Percentiles rank a stretch among this genome's conserved stretches.
Evolutionary conservation across 768 basidiomycete species (phyloP).

Genomic region (Phanerochaete sordida): DNA sequence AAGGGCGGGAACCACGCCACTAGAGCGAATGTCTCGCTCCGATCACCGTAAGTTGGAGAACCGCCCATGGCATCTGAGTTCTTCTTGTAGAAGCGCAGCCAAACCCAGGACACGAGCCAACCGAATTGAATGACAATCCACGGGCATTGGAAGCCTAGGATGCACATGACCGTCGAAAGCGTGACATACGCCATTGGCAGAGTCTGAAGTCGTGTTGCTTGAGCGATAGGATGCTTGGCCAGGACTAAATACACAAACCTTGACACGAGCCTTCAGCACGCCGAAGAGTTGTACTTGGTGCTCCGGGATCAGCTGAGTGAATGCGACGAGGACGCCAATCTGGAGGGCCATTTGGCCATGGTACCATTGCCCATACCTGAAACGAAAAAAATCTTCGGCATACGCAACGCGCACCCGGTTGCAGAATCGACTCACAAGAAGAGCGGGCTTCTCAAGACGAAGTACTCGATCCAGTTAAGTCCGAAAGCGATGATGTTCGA

Average conservation of each 20-base stretch:
- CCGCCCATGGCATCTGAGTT: conserved; percentile 63
- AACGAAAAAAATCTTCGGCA: background rate
- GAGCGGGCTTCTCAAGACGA: conserved; percentile 64
- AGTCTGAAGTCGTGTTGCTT: conserved; percentile 41
- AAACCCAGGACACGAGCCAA: conserved; percentile 96
- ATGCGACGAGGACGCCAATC: conserved; percentile 86
- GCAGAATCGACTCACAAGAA: conserved; percentile 71
- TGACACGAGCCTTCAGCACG: conserved; percentile 80
- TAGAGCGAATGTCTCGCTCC: conserved; percentile 95
- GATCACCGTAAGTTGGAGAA: conserved; percentile 78
- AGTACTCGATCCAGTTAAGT: conserved; percentile 85
- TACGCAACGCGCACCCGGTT: conserved; percentile 3
- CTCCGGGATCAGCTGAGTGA: conserved; percentile 97
- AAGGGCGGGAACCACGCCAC: conserved; percentile 97
- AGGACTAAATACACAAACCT: conserved; percentile 54
- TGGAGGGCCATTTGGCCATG: conserved; percentile 93
- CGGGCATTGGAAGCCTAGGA: conserved; percentile 84
- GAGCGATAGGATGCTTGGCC: background rate
- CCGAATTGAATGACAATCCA: conserved; percentile 97
- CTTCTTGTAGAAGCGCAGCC: conserved; percentile 96
- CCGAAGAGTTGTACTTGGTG: conserved; percentile 95
- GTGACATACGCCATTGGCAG: conserved; percentile 95
- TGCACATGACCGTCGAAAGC: conserved; percentile 79
- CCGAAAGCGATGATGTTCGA: conserved; percentile 88
- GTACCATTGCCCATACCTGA: conserved; percentile 86